phyloP scores from a whole-genome alignment of 441 rosid genomes.

The Syzygium malaccense region DNA sequence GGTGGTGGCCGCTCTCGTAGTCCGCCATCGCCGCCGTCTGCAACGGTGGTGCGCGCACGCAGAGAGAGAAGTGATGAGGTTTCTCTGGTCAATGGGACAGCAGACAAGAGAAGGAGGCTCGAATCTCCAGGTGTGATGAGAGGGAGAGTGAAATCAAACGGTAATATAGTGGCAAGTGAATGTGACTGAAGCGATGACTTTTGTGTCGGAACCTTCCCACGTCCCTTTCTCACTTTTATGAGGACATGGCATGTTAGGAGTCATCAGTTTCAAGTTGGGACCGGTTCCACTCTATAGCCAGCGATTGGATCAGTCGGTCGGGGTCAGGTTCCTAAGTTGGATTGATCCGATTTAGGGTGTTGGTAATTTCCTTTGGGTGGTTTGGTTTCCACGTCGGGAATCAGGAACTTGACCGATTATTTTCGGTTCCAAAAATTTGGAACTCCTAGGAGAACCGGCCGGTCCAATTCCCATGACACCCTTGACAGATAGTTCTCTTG shows the following conservation, averaged over 20 bases:
- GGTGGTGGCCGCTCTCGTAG: conserved; percentile 41
- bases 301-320: too few species aligned
- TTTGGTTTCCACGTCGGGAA: too few species aligned
- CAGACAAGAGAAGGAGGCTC: neutral
- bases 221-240: neutral
- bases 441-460: too few species aligned
- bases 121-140: neutral
- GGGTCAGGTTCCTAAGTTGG: too few species aligned
- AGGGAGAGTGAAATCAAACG: neutral
- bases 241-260: neutral
- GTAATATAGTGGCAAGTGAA: neutral
- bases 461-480: too few species aligned
- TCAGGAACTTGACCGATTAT: too few species aligned
- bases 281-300: too few species aligned
- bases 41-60: neutral
- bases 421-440: too few species aligned
- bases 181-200: neutral
- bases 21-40: conserved; percentile 56
- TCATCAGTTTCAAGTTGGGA: too few species aligned
- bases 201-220: neutral
- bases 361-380: too few species aligned
- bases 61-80: neutral
- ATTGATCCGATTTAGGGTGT: too few species aligned
- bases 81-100: neutral
- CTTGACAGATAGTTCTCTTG: too few species aligned